Evolutionary conservation across 1,284 basidiomycete genomes (phyloP).

Genomic region (Malassezia japonica): DNA sequence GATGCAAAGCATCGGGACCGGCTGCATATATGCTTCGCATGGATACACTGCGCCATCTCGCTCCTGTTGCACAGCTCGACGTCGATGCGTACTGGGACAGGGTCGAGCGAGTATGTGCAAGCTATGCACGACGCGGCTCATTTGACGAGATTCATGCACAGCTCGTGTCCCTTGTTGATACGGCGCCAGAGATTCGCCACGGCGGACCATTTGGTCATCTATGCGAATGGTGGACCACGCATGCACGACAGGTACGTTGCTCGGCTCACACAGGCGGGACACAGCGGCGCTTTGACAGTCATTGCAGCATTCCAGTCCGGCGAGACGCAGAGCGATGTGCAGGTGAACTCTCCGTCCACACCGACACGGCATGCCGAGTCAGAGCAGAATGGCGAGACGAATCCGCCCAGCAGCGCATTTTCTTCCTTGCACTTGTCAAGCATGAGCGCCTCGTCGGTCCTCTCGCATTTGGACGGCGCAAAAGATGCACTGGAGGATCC

Average conservation of each 20-base stretch:
- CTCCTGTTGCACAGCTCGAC: conserved; percentile 24
- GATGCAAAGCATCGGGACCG: too few relatives aligned
- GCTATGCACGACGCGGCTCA: not conserved
- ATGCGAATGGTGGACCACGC: not conserved
- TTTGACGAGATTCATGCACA: not conserved
- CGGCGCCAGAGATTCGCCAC: not conserved
- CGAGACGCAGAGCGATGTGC: too few relatives aligned
- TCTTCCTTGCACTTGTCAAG: too few relatives aligned
- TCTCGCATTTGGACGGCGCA: too few relatives aligned
- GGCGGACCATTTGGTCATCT: not conserved
- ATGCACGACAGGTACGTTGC: not conserved
- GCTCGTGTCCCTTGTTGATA: not conserved
- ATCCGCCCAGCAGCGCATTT: too few relatives aligned
- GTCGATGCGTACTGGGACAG: conserved; percentile 28
- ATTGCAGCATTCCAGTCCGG: too few relatives aligned
- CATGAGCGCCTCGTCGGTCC: too few relatives aligned
- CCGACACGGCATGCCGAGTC: too few relatives aligned
- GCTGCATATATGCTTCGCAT: conserved; percentile 17
- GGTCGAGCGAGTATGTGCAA: not conserved
- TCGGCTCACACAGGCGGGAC: not conserved
- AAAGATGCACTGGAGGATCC: too few relatives aligned
- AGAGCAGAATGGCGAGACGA: too few relatives aligned
- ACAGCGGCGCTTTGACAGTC: too few relatives aligned
- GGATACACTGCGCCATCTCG: conserved; percentile 21
- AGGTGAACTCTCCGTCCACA: too few relatives aligned